phyloP scores from a whole-genome alignment of 768 basidiomycete species.

The Hydnomerulius pinastri region DNA sequence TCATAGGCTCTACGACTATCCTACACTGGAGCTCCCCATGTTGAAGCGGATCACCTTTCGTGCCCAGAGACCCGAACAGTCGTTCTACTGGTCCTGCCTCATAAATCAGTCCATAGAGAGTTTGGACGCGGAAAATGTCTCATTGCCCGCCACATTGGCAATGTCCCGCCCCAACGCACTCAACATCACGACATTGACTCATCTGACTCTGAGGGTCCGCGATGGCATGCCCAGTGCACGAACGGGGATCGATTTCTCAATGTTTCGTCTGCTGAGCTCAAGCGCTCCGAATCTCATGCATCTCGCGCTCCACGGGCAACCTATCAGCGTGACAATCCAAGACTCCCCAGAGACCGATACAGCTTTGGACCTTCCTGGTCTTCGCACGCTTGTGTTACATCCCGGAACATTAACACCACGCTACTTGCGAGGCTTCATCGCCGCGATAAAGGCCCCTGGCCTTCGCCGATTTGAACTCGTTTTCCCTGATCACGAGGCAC shows the following conservation, averaged over 20 bases:
- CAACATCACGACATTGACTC: not conserved
- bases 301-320: not conserved
- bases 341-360: not conserved
- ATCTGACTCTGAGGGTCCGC: not conserved
- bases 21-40: not conserved
- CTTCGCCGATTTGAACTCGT: not conserved
- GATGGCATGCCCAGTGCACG: not conserved
- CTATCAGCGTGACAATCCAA: not conserved
- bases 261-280: not conserved
- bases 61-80: not conserved
- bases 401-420: conserved; percentile 12
- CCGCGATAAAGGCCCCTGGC: conserved; percentile 6
- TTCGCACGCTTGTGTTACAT: conserved; percentile 7
- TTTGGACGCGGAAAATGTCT: not conserved
- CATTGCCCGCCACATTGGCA: not conserved
- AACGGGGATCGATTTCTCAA: conserved; percentile 2
- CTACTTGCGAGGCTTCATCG: conserved; percentile 9
- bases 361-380: not conserved
- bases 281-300: conserved; percentile 2
- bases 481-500: not conserved
- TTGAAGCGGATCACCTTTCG: not conserved
- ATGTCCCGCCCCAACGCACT: not conserved
- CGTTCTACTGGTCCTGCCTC: not conserved
- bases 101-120: not conserved
- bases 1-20: conserved; percentile 1